Conservation (phyloP, 2,329 filamentous ascomycete genomes). For the Fusarium chaquense region DNA sequence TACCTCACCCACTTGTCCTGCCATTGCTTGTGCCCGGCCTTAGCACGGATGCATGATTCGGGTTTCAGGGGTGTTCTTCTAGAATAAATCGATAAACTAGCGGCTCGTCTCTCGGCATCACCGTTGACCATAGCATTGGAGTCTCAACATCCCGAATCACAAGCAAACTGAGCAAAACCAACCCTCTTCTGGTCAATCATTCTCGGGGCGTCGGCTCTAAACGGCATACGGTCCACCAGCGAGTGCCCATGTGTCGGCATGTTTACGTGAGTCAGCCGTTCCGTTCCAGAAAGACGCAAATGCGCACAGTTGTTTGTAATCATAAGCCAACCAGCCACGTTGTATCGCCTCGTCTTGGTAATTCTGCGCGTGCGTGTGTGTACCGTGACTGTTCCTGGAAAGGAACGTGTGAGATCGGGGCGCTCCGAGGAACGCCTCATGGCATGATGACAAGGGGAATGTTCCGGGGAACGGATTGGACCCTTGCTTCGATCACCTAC, state of each 20-base stretch:
- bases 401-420: conserved; percentile 21
- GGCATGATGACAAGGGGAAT: conserved; percentile 23
- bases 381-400: background rate
- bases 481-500: background rate
- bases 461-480: conserved; percentile 5
- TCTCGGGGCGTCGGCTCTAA: conserved; percentile 5
- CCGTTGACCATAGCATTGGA: background rate
- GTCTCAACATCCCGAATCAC: background rate
- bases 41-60: background rate
- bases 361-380: background rate
- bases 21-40: background rate
- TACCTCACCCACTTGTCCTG: background rate
- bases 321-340: conserved; percentile 11
- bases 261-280: conserved; percentile 24
- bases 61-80: conserved; percentile 9
- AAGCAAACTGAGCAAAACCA: background rate
- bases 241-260: conserved; percentile 8
- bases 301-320: background rate
- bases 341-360: conserved; percentile 8
- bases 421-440: conserved; percentile 29
- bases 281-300: conserved; percentile 7
- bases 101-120: conserved; percentile 21
- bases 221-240: background rate
- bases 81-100: conserved; percentile 5
- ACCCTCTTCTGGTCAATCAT: background rate